Percentiles rank a stretch among this genome's conserved stretches.
Evolutionary conservation across 75 land plant genomes (phyloP).

Genomic region (Picea glauca): DNA sequence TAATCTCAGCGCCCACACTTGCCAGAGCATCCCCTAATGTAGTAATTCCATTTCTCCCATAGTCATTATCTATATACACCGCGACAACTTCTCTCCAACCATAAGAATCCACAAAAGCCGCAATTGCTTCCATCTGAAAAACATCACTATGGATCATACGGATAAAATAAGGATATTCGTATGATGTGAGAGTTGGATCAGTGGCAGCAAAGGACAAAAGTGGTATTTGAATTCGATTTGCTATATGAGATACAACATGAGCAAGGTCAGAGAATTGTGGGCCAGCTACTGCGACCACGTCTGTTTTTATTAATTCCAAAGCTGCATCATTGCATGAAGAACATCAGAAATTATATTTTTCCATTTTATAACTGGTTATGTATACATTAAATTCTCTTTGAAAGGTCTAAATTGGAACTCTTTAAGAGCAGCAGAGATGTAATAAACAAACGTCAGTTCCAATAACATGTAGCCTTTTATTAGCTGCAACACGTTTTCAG

Average conservation of each 20-base stretch:
- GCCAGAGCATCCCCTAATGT: conserved; percentile 33
- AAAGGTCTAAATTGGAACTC: too few relatives aligned
- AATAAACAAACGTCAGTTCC: too few relatives aligned
- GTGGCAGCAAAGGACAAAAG: conserved; percentile 55
- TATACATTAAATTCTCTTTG: too few relatives aligned
- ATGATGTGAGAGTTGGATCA: conserved; percentile 44
- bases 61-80: conserved; percentile 44
- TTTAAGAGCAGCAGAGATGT: too few relatives aligned
- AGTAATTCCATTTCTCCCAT: conserved; percentile 44
- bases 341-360: too few relatives aligned
- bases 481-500: too few relatives aligned
- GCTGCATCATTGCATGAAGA: conserved; percentile 33
- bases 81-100: conserved; percentile 49
- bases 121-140: conserved; percentile 53
- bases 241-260: conserved; percentile 65
- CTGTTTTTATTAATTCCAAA: conserved; percentile 54
- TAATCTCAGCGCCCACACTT: conserved; percentile 25
- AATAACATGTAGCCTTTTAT: too few relatives aligned
- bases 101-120: conserved; percentile 32
- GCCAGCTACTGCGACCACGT: conserved; percentile 59
- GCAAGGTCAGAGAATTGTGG: conserved; percentile 78
- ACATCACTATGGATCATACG: conserved; percentile 44
- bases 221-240: conserved; percentile 61
- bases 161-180: conserved; percentile 50
- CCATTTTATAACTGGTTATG: too few relatives aligned